These are phyloP conservation scores for Rhizomucor pusillus DNA, from an alignment of 371 early-diverging fungal genomes.

Conservation along the genomic window DNA sequence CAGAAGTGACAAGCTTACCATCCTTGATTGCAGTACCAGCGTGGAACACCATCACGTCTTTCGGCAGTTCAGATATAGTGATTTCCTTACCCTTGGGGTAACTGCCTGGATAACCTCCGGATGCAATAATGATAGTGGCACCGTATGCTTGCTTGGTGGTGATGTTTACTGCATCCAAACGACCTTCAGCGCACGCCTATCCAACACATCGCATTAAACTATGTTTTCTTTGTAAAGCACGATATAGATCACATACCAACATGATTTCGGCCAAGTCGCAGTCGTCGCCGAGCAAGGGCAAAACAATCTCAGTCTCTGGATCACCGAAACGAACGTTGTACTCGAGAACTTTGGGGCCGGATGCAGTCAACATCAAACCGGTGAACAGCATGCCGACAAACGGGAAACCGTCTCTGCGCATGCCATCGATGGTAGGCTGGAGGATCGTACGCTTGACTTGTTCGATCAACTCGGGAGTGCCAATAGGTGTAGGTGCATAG, in stretches of 20 bases:
- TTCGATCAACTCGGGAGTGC: conserved; percentile 71
- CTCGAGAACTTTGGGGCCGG: conserved; percentile 93
- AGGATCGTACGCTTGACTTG: conserved; percentile 78
- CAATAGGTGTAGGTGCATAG: conserved; percentile 94
- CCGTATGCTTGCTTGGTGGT: conserved; percentile 73
- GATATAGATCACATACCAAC: conserved; percentile 57
- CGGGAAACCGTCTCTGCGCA: conserved; percentile 92
- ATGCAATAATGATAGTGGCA: conserved; percentile 90
- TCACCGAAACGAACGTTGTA: conserved; percentile 98
- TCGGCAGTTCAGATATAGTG: conserved; percentile 44
- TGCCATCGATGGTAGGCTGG: conserved; percentile 92
- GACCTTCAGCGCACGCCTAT: conserved; percentile 83
- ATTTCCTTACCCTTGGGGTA: conserved; percentile 85
- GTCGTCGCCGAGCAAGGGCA: conserved; percentile 83
- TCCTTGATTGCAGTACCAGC: conserved; percentile 78
- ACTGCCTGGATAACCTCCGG: conserved; percentile 89
- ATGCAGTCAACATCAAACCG: conserved; percentile 90
- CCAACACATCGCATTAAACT: background rate
- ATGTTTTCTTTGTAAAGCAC: no score
- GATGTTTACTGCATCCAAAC: conserved; percentile 85
- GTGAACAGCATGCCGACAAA: conserved; percentile 97
- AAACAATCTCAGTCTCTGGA: conserved; percentile 94
- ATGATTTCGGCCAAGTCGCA: conserved; percentile 88
- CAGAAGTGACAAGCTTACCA: conserved; percentile 75
- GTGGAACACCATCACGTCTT: conserved; percentile 82